Evolutionary conservation across 805 yeast genomes (phyloP), one percentile per base, ranked within the genome.

Genomic region (Phaffomyces thermotolerans): DNA sequence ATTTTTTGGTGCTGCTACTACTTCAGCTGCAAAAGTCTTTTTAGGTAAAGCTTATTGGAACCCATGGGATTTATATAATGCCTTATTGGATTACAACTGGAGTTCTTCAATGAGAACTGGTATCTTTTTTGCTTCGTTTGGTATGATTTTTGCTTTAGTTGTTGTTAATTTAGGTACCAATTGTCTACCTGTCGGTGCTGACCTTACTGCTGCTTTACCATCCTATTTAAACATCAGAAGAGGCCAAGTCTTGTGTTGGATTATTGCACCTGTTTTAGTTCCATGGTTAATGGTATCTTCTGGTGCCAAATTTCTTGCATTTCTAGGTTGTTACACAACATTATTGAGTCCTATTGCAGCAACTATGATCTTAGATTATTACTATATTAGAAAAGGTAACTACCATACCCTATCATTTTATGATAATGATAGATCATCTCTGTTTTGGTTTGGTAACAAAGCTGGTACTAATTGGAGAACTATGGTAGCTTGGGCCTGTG

Each of bases 141-240:
- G 34, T 39, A 39, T 39, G 41, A 34, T 39, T n/a, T 39, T 17
- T 23, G 41, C 41, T 8, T 17, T 39, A 6, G 36, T 39, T 15
- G 41, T 20, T 23, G 41, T 39, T 15, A 39, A 39, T 20, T 32
- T 39, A 31, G 41, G 41, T n/a, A 39, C 41, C 5, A 39, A 39
- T 39, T 39, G 41, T 32, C 17, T 39, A 23, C 41, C 41, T 32
- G 41, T 39, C 12, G 41, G 41, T 39, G 41, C 41, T 23, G 41
- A 39, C 32, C 29, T 39, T 7, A 39, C 41, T 23, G 36, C 41
- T 32, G 30, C n/a, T 4, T 29, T 39, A 27, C 41, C 41, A n/a
- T 32, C 36, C 5, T 39, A 14, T 15, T 22, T 39, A 6, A 22
- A 30, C 6, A 39, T 39, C 12, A 39, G 41, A 30, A 39, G 41